phyloP scores from a whole-genome alignment of 2,329 filamentous ascomycete genomes.

The Colletotrichum sp. region DNA sequence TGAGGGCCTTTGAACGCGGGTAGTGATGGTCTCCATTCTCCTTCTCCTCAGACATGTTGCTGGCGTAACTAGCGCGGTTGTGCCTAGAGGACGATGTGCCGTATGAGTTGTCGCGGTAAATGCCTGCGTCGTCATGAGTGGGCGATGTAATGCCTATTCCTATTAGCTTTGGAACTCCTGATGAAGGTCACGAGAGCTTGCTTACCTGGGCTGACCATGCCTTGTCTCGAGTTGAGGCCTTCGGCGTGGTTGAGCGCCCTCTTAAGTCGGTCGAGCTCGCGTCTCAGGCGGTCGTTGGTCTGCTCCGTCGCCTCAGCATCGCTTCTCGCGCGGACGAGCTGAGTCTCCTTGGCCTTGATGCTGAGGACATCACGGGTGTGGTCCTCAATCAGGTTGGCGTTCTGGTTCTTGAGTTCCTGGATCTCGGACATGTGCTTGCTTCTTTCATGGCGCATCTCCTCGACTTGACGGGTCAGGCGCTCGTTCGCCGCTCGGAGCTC shows the following conservation, averaged over 20 bases:
- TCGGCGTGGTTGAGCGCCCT: conserved; percentile 75
- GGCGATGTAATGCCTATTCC: conserved; percentile 51
- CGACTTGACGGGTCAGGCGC: conserved; percentile 73
- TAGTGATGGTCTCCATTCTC: conserved; percentile 68
- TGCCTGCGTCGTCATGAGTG: conserved; percentile 62
- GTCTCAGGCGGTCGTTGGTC: conserved; percentile 80
- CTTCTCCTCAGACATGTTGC: conserved; percentile 76
- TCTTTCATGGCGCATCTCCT: conserved; percentile 83
- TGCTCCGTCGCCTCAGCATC: conserved; percentile 90
- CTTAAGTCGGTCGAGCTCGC: conserved; percentile 93
- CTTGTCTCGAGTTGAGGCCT: conserved; percentile 43
- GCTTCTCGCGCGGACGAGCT: conserved; percentile 87
- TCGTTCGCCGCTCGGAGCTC: conserved; percentile 88
- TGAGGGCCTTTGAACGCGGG: conserved; percentile 54
- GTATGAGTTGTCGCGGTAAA: conserved; percentile 57
- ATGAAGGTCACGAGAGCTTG: too few species aligned
- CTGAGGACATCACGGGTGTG: conserved; percentile 94
- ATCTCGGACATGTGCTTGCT: conserved; percentile 85
- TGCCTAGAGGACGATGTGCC: conserved; percentile 37
- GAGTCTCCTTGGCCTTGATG: conserved; percentile 98
- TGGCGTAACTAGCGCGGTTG: conserved; percentile 67
- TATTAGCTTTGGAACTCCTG: neutral
- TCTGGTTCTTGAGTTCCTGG: conserved; percentile 94
- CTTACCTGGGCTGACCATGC: conserved; percentile 32
- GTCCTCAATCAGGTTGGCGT: conserved; percentile 95